phyloP scores from a whole-genome alignment of 2,329 filamentous ascomycete genomes.

The Mariannaea elegans region DNA sequence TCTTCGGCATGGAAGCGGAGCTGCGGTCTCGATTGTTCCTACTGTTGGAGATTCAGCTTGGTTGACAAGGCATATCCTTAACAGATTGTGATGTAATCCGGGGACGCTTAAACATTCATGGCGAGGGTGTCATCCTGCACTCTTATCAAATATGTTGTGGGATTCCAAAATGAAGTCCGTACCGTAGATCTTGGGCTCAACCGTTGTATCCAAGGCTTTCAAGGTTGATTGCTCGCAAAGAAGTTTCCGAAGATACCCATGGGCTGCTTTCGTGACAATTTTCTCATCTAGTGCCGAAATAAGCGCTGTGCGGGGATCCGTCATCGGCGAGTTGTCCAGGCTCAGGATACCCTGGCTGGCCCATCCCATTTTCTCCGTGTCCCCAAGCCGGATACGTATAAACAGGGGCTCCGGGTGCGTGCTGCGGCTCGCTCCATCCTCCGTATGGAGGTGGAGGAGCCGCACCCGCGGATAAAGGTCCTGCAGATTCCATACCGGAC shows the following conservation, averaged over 20 bases:
- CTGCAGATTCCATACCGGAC: conserved; percentile 39
- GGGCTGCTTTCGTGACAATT: not conserved
- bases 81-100: not conserved
- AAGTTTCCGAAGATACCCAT: not conserved
- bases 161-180: not conserved
- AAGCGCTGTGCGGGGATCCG: conserved; percentile 16
- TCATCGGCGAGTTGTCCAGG: conserved; percentile 20
- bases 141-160: not conserved
- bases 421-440: conserved; percentile 56
- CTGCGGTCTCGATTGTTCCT: not conserved
- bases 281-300: conserved; percentile 26
- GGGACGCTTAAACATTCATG: not conserved
- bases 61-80: not conserved
- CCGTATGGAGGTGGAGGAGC: conserved; percentile 50
- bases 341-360: conserved; percentile 19
- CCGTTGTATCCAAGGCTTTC: not conserved
- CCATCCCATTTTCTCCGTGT: conserved; percentile 34
- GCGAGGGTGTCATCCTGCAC: not conserved
- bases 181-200: not conserved
- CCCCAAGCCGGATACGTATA: conserved; percentile 51
- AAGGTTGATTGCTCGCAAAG: not conserved
- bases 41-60: not conserved
- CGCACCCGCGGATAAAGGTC: conserved; percentile 50
- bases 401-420: conserved; percentile 40
- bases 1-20: not conserved